Base-by-base conservation (phyloP, 495 filamentous ascomycete species). In the Parathielavia hyrcaniae region DNA sequence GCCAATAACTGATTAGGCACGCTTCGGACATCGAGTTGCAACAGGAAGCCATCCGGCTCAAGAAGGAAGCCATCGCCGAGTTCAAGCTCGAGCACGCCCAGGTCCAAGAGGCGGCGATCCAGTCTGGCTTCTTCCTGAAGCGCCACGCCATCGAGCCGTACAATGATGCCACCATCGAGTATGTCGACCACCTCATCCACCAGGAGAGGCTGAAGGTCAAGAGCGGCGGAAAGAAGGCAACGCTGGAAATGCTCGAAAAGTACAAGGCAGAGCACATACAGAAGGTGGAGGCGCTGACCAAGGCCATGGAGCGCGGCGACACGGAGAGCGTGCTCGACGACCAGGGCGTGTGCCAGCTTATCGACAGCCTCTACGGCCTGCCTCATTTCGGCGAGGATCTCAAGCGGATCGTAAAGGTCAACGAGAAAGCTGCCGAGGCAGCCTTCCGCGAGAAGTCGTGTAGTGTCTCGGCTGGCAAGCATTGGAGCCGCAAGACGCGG, bases 81-180 rank as follows among this genome's bases (percentile, higher is more conserved):
- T 67, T 65, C 46, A n/a, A 68, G 48, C 17, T 61, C 0, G 72
- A 78, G 60, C 61, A 69, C 26, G 44, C 50, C 1, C 34, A 60
- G 16, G 66, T 78, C 30, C 69, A 71, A 51, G 35, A 69, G 13
- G 75, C 71, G 0, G 64, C 73, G 2, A 70, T 66, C 3, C 56
- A 71, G 34, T 77, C 77, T 46, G 59, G 68, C 17, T 43, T 75
- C 20, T 78, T 72, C 53, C 46, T 77, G 6, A 72, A 68, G 55
- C 64, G 69, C n/a, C 57, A 75, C 47, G 69, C 69, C 2, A 69
- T 77, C 34, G 62, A 64, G 1, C 61, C 65, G 0, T 71, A 62
- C 51, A 76, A 77, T 44, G 73, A 77, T 50, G 68, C 70, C 0
- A 75, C 65, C 4, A 9, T 75, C 0, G 75, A 59, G 3, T 76